phyloP scores from a whole-genome alignment of 208 protist species.

The Crithidia brevicula region DNA sequence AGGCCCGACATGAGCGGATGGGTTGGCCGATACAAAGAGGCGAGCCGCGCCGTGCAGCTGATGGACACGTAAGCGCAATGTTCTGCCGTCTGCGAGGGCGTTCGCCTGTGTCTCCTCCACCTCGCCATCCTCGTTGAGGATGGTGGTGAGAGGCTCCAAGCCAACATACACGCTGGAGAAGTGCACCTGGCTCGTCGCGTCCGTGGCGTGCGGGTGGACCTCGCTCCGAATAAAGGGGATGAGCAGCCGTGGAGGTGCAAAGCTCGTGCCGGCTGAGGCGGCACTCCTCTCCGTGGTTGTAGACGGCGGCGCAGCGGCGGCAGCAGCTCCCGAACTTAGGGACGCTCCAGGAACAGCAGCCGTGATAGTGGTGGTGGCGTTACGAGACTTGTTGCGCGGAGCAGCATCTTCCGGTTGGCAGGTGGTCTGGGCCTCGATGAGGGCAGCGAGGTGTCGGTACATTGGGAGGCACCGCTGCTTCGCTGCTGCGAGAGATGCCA shows the following conservation, averaged over 20 bases:
- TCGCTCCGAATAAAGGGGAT: conserved; percentile 11
- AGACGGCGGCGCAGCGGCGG: too few relatives aligned
- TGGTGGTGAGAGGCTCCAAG: conserved; percentile 53
- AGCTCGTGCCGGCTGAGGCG: neutral
- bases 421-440: conserved; percentile 8
- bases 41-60: conserved; percentile 17
- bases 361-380: too few relatives aligned
- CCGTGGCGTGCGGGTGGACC: conserved; percentile 34
- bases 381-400: neutral
- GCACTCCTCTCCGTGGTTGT: neutral
- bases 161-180: conserved; percentile 41
- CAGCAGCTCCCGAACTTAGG: neutral
- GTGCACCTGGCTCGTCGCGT: conserved; percentile 32
- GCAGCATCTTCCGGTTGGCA: neutral
- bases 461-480: conserved; percentile 38
- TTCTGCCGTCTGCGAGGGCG: conserved; percentile 2
- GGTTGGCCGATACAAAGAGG: conserved; percentile 11
- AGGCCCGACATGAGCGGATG: neutral
- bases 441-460: conserved; percentile 40
- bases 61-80: conserved; percentile 13
- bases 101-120: conserved; percentile 18
- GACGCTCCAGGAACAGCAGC: too few relatives aligned
- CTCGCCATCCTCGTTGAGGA: conserved; percentile 40
- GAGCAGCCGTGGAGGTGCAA: conserved; percentile 22
- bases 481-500: conserved; percentile 52